phyloP scores from a whole-genome alignment of 257 asterid species.

The Echium plantagineum region DNA sequence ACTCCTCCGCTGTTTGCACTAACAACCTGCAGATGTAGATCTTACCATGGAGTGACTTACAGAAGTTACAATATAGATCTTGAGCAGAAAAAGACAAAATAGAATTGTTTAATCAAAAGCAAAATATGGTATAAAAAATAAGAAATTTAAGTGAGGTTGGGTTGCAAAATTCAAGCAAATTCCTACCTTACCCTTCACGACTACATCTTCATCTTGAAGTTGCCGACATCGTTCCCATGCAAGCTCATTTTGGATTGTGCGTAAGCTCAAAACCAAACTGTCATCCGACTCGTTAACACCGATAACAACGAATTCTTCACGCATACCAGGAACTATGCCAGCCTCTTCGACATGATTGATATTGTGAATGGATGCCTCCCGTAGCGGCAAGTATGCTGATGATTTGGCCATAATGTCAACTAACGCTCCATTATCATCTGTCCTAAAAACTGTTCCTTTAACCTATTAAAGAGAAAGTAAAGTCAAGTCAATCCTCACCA shows the following conservation, averaged over 20 bases:
- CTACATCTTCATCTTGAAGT: constrained; percentile 94
- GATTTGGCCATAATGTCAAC: constrained; percentile 93
- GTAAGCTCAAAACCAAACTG: constrained; percentile 80
- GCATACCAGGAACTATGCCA: constrained; percentile 73
- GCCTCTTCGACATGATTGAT: constrained; percentile 74
- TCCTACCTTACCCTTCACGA: constrained; percentile 81
- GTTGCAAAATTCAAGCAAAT: neutral
- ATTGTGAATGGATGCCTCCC: constrained; percentile 70
- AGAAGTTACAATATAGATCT: neutral
- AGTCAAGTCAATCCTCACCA: constrained; percentile 1
- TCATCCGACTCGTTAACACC: constrained; percentile 77
- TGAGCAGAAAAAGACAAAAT: neutral
- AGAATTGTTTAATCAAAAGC: too few relatives aligned
- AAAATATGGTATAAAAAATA: neutral
- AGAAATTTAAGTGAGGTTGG: neutral
- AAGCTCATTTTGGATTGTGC: constrained; percentile 73
- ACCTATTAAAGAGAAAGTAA: constrained; percentile 29
- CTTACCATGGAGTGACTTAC: neutral
- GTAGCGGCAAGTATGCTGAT: constrained; percentile 75
- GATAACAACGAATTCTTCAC: constrained; percentile 67
- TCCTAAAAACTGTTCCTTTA: constrained; percentile 63
- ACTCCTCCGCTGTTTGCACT: constrained; percentile 97
- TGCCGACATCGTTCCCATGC: constrained; percentile 98
- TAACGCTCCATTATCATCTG: constrained; percentile 77
- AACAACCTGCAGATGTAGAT: constrained; percentile 51